Base-by-base conservation (phyloP, 2,329 filamentous ascomycete species). In the Fusarium burgessii region DNA sequence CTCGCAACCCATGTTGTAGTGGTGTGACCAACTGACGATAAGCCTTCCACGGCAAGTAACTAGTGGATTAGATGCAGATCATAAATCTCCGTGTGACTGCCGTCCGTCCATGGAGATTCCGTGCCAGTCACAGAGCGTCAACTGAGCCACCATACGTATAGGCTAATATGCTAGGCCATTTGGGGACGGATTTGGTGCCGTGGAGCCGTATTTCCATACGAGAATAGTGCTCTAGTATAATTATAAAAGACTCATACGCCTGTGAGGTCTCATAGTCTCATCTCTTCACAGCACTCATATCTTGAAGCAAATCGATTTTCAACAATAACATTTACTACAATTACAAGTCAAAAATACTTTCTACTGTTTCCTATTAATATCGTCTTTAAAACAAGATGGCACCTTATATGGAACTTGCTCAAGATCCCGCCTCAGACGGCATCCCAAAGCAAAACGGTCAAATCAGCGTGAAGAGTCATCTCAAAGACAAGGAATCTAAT, bases 221-320 rank as follows among this genome's bases (percentile, higher is more conserved):
- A 50, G 46, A 50, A 35, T 23, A 33, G 23, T 25, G 33, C 29
- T 20, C 46, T 29, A 29, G 23, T 50, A 50, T 50, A 50, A 33
- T 50, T 35, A 35, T 35, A 50, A 23, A 23, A 23, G 23, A 23
- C 23, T 23, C 23, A 23, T 23, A 23, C 23, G 23, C 6, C 23
- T 4, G 23, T 23, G 23, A 5, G 23, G 23, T 23, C 23, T 23
- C 23, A 23, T 4, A 23, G 23, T 23, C 23, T 23, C 23, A 23
- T 23, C 23, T 23, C 23, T 23, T 23, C 5, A 23, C 23, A 23
- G 23, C 23, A 23, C 23, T 23, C 23, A 32, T 10, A 33, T 7
- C 29, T 23, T 23, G 6, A 23, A 15, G 27, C 14, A 17, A 17
- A 15, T 11, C 13, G 6, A 13, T n/a, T 40, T 18, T n/a, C 12